These are phyloP conservation scores for Bocquillonia castaneifolia DNA, from an alignment of 441 rosid genomes.

Conservation along the genomic window DNA sequence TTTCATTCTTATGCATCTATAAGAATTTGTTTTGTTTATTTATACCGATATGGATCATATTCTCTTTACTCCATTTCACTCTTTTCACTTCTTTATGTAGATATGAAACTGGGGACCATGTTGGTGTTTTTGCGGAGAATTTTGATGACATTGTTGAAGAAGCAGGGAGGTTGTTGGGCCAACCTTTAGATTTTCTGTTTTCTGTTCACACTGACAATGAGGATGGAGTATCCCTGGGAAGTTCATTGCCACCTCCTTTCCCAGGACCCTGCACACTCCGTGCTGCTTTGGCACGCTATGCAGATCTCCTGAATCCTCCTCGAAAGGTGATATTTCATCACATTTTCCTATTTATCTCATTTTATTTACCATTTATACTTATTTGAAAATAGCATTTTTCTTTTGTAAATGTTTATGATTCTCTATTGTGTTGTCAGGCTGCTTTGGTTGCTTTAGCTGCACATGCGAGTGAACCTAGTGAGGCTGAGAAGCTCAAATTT, in stretches of 20 bases:
- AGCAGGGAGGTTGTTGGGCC: constrained; percentile 68
- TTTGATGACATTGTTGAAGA: constrained; percentile 68
- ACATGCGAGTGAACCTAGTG: constrained; percentile 72
- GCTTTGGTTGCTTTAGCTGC: constrained; percentile 81
- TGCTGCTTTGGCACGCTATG: constrained; percentile 61
- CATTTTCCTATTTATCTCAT: not conserved
- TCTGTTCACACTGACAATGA: constrained; percentile 64
- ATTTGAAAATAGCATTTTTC: not conserved
- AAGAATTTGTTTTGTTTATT: constrained; percentile 10
- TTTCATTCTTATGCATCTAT: too few species aligned
- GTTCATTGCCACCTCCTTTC: constrained; percentile 74
- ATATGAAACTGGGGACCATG: constrained; percentile 93
- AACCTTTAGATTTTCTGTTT: constrained; percentile 60
- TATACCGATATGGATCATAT: not conserved
- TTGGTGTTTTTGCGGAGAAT: constrained; percentile 75
- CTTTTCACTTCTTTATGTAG: constrained; percentile 32
- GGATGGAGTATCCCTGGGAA: constrained; percentile 61
- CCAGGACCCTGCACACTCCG: constrained; percentile 79
- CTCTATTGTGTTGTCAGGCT: constrained; percentile 42
- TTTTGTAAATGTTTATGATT: constrained; percentile 6
- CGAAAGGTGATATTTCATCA: constrained; percentile 47
- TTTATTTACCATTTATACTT: constrained; percentile 13
- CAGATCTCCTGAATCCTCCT: constrained; percentile 82
- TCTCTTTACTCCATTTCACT: not conserved
- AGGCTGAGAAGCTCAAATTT: constrained; percentile 57